A percentile compares a stretch with the other conserved stretches of the same genome.
Conservation (phyloP, 2,329 filamentous ascomycete genomes). For the Sclerotinia sclerotiorum region DNA sequence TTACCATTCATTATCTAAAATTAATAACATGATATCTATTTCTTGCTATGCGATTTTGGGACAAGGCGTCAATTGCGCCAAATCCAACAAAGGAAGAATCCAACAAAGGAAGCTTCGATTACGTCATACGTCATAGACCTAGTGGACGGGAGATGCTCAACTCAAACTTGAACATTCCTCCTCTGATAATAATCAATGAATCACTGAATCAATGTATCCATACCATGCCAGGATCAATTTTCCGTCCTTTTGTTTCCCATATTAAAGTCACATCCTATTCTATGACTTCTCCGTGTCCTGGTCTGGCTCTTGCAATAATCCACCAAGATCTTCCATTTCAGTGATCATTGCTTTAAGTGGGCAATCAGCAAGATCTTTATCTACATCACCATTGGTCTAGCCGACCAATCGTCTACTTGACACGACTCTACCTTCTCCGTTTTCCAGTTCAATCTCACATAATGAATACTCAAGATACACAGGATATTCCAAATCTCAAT, state of each 20-base stretch:
- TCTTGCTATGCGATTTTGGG: background rate
- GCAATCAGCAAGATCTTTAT: background rate
- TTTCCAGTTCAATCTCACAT: background rate
- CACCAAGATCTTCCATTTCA: background rate
- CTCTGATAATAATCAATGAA: background rate
- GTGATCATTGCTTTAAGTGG: too few species aligned
- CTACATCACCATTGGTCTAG: background rate
- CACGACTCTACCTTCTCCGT: background rate
- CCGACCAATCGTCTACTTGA: background rate
- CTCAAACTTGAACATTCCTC: background rate
- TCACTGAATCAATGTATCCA: background rate
- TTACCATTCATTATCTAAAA: too few species aligned
- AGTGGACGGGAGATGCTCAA: background rate
- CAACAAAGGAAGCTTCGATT: background rate
- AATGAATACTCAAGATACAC: background rate
- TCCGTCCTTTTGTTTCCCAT: background rate
- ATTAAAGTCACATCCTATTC: background rate
- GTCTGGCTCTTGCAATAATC: background rate
- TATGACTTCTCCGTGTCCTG: background rate
- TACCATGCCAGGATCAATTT: background rate
- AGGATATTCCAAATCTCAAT: slow-evolving; percentile 12
- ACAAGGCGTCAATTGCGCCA: background rate
- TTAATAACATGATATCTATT: too few species aligned
- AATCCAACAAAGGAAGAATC: slow-evolving; percentile 6
- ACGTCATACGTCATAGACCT: slow-evolving; percentile 9